These are phyloP conservation scores for Mucor plumbeus DNA, from an alignment of 371 early-diverging fungal species.

Conservation along the genomic window DNA sequence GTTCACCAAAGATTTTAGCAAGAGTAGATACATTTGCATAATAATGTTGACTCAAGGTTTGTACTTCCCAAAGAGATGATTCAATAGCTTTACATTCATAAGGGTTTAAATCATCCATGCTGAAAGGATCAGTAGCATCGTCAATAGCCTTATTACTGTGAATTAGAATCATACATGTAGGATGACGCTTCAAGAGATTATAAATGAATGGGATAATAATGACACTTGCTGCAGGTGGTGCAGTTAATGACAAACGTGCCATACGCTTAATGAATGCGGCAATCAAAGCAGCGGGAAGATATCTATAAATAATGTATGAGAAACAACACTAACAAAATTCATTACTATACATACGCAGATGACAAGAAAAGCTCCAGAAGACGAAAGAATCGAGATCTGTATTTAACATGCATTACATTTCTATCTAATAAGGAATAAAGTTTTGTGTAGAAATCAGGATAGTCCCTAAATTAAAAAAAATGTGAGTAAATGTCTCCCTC, in stretches of 20 bases:
- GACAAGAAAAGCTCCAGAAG: slow-evolving; percentile 85
- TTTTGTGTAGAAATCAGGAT: slow-evolving; percentile 95
- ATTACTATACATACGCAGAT: slow-evolving; percentile 69
- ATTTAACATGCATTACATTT: slow-evolving; percentile 89
- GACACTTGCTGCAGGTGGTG: slow-evolving; percentile 87
- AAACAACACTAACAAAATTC: background rate
- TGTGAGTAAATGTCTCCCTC: background rate
- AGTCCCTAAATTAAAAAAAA: slow-evolving; percentile 64
- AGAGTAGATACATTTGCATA: slow-evolving; percentile 84
- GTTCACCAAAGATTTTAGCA: slow-evolving; percentile 84
- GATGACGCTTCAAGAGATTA: slow-evolving; percentile 89
- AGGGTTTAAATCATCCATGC: slow-evolving; percentile 71
- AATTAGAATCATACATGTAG: slow-evolving; percentile 85
- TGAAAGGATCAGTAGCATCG: slow-evolving; percentile 71
- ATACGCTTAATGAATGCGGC: slow-evolving; percentile 94
- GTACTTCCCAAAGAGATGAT: slow-evolving; percentile 93
- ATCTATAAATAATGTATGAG: slow-evolving; percentile 41
- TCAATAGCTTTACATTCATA: slow-evolving; percentile 81
- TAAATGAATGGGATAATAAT: slow-evolving; percentile 87
- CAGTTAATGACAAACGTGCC: slow-evolving; percentile 79
- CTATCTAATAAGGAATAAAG: slow-evolving; percentile 88
- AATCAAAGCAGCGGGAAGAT: slow-evolving; percentile 85
- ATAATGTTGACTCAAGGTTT: slow-evolving; percentile 83
- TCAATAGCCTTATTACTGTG: slow-evolving; percentile 61
- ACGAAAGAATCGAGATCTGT: slow-evolving; percentile 91